Conservation (phyloP, 1,139 yeast species). For the Hyphopichia pseudoburtonii region DNA sequence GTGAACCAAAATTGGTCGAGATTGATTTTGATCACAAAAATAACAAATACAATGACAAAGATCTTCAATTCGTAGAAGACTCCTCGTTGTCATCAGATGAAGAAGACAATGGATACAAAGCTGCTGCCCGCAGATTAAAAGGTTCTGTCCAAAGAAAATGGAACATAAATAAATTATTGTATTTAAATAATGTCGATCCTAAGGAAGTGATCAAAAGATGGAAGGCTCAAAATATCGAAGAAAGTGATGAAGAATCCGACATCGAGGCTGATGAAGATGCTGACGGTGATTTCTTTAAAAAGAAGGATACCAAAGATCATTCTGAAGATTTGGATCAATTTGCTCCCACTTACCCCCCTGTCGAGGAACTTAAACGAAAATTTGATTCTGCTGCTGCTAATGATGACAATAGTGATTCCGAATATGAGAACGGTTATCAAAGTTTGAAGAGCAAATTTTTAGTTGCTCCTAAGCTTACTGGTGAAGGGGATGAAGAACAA, state of each 20-base stretch:
- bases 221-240: conserved; percentile 51
- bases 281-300: conserved; percentile 56
- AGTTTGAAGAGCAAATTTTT: conserved; percentile 60
- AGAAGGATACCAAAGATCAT: conserved; percentile 36
- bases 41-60: conserved; percentile 41
- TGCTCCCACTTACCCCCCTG: conserved; percentile 39
- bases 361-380: conserved; percentile 52
- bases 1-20: conserved; percentile 42
- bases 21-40: conserved; percentile 43
- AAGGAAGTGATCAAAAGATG: conserved; percentile 75
- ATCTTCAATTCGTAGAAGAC: conserved; percentile 52
- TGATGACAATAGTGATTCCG: conserved; percentile 28
- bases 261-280: conserved; percentile 54
- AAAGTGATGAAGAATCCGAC: conserved; percentile 48
- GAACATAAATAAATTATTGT: conserved; percentile 80
- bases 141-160: conserved; percentile 51
- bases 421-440: conserved; percentile 47
- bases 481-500: conserved; percentile 37
- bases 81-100: conserved; percentile 45
- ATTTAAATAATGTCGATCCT: conserved; percentile 75
- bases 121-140: conserved; percentile 47
- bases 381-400: conserved; percentile 42
- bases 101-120: conserved; percentile 30
- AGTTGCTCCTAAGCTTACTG: conserved; percentile 59
- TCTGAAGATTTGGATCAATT: conserved; percentile 33